Evolutionary conservation across 2,329 filamentous ascomycete species (phyloP), one percentile per base, ranked within the genome.

Genomic region (Keithomyces neogunnii): DNA sequence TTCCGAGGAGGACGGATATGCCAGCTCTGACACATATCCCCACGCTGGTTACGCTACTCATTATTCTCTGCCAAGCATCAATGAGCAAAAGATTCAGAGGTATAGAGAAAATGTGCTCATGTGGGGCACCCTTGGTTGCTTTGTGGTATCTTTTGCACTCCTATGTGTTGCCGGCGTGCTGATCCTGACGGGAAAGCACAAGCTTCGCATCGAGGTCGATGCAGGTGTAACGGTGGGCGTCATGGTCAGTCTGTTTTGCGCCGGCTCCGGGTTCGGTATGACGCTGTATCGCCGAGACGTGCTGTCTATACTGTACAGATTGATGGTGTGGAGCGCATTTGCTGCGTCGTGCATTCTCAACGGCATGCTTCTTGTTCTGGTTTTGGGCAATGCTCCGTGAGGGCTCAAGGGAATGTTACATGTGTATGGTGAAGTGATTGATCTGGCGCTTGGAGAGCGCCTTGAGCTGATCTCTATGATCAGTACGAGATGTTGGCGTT

Each of bases 181-280:
- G 38, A 80, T 87, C 33, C 69, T 73, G 11, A 88, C 88, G 1
- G 87, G 86, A 7, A 76, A 80, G 45, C 84, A 82, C 62, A 85
- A 80, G 63, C 74, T 85, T 57, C 74, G 78, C 4, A 74, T 82
- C n/a, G 82, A 88, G 64, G 88, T 92, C 3, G 86, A 91, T 59
- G 80, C 80, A 0, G 87, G 84, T 7, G 85, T 88, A 2, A 75
- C 87, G 1, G 73, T 88, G 40, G 87, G 86, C 8, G 82, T 86
- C 13, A 75, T 87, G 33, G 73, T 80, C 32, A 87, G 84, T 56
- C 64, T 90, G 40, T 75, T 82, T 53, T 82, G 82, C 59, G 81
- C 80, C 0, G 79, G 82, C 45, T 71, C 77, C 10, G 85, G 76
- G 1, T 71, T 88, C 5, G 80, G 77, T 35, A 75, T 78, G 63